Evolutionary conservation across 1,284 basidiomycete genomes (phyloP).

Genomic region (Austropuccinia psidii): DNA sequence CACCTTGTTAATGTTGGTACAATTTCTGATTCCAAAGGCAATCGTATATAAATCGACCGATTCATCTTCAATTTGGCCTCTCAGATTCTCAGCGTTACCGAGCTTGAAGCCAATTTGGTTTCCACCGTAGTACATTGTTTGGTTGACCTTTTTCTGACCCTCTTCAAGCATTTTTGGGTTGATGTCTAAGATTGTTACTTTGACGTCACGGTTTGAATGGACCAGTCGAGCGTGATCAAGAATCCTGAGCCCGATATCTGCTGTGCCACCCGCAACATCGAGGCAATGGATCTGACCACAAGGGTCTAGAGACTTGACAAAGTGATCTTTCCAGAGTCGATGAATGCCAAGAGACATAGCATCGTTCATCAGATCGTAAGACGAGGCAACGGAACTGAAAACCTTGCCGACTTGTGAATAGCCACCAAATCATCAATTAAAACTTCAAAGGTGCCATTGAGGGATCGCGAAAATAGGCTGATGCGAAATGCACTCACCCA

Average conservation of each 20-base stretch:
- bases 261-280: conserved; percentile 95
- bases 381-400: conserved; percentile 91
- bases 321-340: conserved; percentile 92
- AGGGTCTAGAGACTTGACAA: conserved; percentile 72
- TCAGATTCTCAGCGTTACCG: conserved; percentile 80
- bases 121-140: conserved; percentile 96
- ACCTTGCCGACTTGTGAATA: conserved; percentile 64
- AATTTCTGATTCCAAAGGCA: conserved; percentile 96
- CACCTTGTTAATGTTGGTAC: conserved; percentile 83
- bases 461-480: not conserved
- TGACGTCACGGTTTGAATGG: conserved; percentile 77
- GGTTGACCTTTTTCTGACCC: conserved; percentile 79
- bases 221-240: conserved; percentile 83
- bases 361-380: conserved; percentile 98
- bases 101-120: conserved; percentile 82
- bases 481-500: conserved; percentile 48
- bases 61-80: conserved; percentile 63
- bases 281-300: conserved; percentile 60
- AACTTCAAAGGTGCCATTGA: not conserved
- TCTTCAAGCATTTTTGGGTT: conserved; percentile 92
- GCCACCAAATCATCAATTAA: not conserved
- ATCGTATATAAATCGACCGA: conserved; percentile 96
- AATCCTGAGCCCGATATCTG: conserved; percentile 91
- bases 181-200: conserved; percentile 87
- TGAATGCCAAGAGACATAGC: conserved; percentile 95